Evolutionary conservation across 208 protist genomes (phyloP), one percentile per base, ranked within the genome.

Genomic region (Leishmania mexicana): DNA sequence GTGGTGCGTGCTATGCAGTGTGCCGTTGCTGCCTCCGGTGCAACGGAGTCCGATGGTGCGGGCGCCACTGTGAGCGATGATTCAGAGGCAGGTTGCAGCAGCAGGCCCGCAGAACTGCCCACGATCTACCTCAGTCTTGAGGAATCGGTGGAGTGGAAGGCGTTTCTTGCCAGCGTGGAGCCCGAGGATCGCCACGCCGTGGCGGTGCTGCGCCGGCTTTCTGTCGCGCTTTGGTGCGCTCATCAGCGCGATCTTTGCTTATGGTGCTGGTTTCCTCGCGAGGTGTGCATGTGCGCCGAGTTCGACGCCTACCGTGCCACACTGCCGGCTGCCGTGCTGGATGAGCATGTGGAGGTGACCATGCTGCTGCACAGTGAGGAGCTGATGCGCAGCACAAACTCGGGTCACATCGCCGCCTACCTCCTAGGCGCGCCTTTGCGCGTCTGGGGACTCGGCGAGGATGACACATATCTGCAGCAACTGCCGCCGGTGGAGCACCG

Each of bases 381-480:
- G 85, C 31, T 97, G 60, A 90, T 97, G 88, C 93, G 93, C 21
- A 92, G 89, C 80, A 95, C 93, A 35, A 97, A 97, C 86, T 91
- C 93, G 6, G 93, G 93, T 10, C 93, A 97, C 83, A 92, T 97
- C 80, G 90, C 90, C 11, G 93, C 92, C n/a, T 92, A 88, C 80
- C 73, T 95, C 45, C 85, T 97, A 17, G 92, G 90, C 17, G 90
- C 92, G 0, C 89, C 91, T 1, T 49, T 97, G 3, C 89, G 88
- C 1, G 87, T 97, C 71, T 97, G 93, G 93, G 93, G 93, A 38
- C 73, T 95, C n/a, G 75, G 51, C 17, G 85, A 89, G 31, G 92
- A 97, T 81, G 88, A 97, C 68, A 51, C 64, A 38, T 92, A 88
- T 73, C 58, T 97, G 47, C 58, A 68, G 15, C 42, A 51, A 53